Percentiles rank a stretch among this genome's conserved stretches.
Evolutionary conservation across 306 rosid genomes (phyloP).

Genomic region (barrel medic (Medicago truncatula)): MtrunA17r5.0-ANR NC_053048.1:518501-519000

Average conservation of each 20-base stretch:
- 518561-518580: constrained; percentile 42
- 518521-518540: constrained; percentile 27
- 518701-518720: constrained; percentile 67
- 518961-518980: constrained; percentile 2
- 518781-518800: not conserved
- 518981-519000: constrained; percentile 17
- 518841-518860: constrained; percentile 27
- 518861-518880: constrained; percentile 7
- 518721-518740: constrained; percentile 73
- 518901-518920: not conserved
- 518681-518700: constrained; percentile 56
- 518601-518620: constrained; percentile 73
- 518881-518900: constrained; percentile 16
- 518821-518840: constrained; percentile 23
- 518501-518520: not conserved
- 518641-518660: constrained; percentile 78
- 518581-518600: constrained; percentile 70
- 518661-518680: constrained; percentile 79
- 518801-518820: constrained; percentile 3
- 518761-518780: constrained; percentile 66
- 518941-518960: not conserved
- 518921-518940: constrained; percentile 14
- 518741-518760: constrained; percentile 92
- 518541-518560: not conserved
- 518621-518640: constrained; percentile 71